Conservation (phyloP, 768 basidiomycete species). For the Mycena sanguinolenta region DNA sequence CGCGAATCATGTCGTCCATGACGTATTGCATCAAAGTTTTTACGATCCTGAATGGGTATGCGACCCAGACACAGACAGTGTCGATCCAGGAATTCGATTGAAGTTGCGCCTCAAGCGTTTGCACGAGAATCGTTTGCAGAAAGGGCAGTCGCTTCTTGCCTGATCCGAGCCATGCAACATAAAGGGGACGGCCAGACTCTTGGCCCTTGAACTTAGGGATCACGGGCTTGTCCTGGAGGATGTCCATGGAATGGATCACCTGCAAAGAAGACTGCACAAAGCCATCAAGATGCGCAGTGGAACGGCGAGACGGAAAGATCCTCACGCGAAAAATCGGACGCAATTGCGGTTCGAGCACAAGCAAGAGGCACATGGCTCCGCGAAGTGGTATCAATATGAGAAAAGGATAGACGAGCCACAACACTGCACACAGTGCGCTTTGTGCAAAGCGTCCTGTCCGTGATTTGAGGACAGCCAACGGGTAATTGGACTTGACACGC, state of each 20-base stretch:
- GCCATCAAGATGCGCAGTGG: neutral
- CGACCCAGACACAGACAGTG: conserved; percentile 11
- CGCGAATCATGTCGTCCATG: neutral
- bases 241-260: conserved; percentile 1
- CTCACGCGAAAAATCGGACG: conserved; percentile 25
- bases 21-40: conserved; percentile 11
- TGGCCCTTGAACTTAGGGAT: conserved; percentile 23
- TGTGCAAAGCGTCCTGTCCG: conserved; percentile 21
- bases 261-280: conserved; percentile 19
- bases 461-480: conserved; percentile 19
- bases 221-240: conserved; percentile 25
- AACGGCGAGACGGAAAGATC: too few species aligned
- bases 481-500: conserved; percentile 25
- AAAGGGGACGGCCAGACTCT: conserved; percentile 10
- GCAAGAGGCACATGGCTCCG: conserved; percentile 28
- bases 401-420: conserved; percentile 27
- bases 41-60: conserved; percentile 16
- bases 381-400: conserved; percentile 30
- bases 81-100: conserved; percentile 6
- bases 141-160: conserved; percentile 25
- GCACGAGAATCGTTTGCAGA: conserved; percentile 22
- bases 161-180: conserved; percentile 17
- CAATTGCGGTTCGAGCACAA: conserved; percentile 26
- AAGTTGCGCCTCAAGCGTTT: conserved; percentile 26
- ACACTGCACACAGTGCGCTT: conserved; percentile 10